phyloP scores from a whole-genome alignment of 768 basidiomycete species.

The Panus rudis region DNA sequence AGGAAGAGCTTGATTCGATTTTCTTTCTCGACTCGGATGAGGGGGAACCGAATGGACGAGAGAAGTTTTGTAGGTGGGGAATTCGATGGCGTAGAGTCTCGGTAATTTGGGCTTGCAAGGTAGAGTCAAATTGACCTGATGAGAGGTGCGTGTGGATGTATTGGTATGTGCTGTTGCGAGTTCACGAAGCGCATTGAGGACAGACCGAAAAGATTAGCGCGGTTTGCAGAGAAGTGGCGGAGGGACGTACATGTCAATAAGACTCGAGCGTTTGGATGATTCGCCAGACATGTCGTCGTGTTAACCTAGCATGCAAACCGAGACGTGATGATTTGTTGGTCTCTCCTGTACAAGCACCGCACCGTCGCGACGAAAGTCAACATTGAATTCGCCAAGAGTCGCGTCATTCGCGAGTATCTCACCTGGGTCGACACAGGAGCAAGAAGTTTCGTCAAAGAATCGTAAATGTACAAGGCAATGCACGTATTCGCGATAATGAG shows the following conservation, averaged over 20 bases:
- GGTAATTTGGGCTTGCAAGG: slow-evolving; percentile 49
- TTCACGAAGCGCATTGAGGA: background rate
- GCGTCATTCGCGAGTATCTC: no score
- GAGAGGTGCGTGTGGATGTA: slow-evolving; percentile 55
- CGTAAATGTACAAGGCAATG: no score
- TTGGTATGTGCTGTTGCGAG: slow-evolving; percentile 46
- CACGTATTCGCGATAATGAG: no score
- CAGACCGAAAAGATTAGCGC: background rate
- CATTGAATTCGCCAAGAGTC: no score
- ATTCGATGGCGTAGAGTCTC: slow-evolving; percentile 54
- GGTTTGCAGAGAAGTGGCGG: background rate
- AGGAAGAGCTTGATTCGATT: slow-evolving; percentile 58
- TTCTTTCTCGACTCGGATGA: slow-evolving; percentile 58
- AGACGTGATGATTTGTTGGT: no score
- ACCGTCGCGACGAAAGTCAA: no score
- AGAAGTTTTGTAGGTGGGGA: slow-evolving; percentile 46
- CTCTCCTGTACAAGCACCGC: no score
- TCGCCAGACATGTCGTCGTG: slow-evolving; percentile 33
- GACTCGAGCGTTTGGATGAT: slow-evolving; percentile 55
- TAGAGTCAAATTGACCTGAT: slow-evolving; percentile 53
- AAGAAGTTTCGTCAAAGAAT: no score
- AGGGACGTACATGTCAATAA: slow-evolving; percentile 62
- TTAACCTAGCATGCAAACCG: slow-evolving; percentile 12
- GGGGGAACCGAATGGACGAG: slow-evolving; percentile 65
- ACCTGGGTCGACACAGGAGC: no score